Evolutionary conservation across 2,329 filamentous ascomycete genomes (phyloP).

Genomic region (Cercospora nicotianae): DNA sequence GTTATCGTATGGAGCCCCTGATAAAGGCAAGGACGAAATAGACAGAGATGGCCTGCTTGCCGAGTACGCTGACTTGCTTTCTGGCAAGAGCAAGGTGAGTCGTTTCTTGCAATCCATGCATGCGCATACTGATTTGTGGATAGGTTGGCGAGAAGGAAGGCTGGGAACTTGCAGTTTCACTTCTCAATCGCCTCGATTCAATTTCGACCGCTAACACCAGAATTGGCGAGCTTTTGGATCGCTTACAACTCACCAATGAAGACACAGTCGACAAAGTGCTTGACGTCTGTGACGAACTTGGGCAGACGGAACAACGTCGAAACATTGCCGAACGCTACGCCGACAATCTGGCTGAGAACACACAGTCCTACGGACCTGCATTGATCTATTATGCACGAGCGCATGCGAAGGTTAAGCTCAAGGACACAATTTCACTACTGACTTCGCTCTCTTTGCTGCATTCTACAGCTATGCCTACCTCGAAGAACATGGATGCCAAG

Average conservation of each 20-base stretch:
- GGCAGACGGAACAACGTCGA: conserved; percentile 75
- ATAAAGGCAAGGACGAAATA: conserved; percentile 61
- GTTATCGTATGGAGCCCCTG: conserved; percentile 65
- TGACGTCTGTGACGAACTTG: conserved; percentile 72
- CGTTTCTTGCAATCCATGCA: not conserved
- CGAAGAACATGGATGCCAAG: conserved; percentile 69
- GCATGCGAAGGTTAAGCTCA: conserved; percentile 74
- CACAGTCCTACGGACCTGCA: conserved; percentile 71
- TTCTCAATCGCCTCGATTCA: conserved; percentile 79
- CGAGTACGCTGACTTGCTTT: conserved; percentile 69
- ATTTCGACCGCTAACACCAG: conserved; percentile 68
- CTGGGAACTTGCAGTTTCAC: conserved; percentile 85
- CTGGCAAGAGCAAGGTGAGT: conserved; percentile 37
- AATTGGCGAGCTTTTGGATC: conserved; percentile 70
- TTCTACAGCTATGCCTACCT: conserved; percentile 74
- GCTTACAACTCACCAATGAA: conserved; percentile 70
- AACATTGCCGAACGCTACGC: conserved; percentile 85
- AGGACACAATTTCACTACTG: conserved; percentile 80
- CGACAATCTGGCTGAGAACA: conserved; percentile 70
- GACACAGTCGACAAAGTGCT: conserved; percentile 79
- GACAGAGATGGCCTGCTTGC: conserved; percentile 81
- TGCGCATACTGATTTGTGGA: conserved; percentile 36
- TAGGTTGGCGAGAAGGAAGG: conserved; percentile 55
- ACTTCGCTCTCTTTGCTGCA: conserved; percentile 85
- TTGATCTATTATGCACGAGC: conserved; percentile 89